Conservation (phyloP, 129 eudicot species). For the Glebionis coronaria region DNA sequence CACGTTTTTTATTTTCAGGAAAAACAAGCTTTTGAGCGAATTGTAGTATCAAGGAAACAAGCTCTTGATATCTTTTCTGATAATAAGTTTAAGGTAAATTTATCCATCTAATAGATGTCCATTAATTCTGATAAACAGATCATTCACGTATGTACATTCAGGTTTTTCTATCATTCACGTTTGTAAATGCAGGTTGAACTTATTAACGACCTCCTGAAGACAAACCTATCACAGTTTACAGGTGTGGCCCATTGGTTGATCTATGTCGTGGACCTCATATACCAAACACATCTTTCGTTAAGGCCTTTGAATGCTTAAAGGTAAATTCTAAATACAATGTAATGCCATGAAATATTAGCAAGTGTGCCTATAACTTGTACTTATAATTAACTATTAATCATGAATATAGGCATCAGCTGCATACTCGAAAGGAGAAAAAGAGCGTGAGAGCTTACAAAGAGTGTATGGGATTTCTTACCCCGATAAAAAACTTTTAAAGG, state of each 20-base stretch:
- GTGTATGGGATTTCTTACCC: slow-evolving; percentile 97
- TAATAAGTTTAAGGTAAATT: slow-evolving; percentile 73
- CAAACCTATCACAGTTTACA: slow-evolving; percentile 88
- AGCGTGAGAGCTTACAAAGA: slow-evolving; percentile 97
- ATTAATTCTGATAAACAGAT: neutral
- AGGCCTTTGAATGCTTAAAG: slow-evolving; percentile 83
- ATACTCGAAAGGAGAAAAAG: slow-evolving; percentile 90
- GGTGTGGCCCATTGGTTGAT: slow-evolving; percentile 98
- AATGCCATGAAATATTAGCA: neutral
- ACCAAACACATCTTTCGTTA: slow-evolving; percentile 87
- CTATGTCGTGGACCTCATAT: slow-evolving; percentile 99
- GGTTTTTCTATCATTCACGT: no score
- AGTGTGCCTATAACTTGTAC: slow-evolving; percentile 8
- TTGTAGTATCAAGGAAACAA: slow-evolving; percentile 86
- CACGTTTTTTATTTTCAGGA: slow-evolving; percentile 46
- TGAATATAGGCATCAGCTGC: slow-evolving; percentile 87
- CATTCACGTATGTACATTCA: neutral
- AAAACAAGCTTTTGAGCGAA: slow-evolving; percentile 84
- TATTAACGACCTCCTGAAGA: slow-evolving; percentile 88
- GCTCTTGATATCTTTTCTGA: slow-evolving; percentile 93
- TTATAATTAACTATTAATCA: neutral
- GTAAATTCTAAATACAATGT: slow-evolving; percentile 28
- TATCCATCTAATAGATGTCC: neutral
- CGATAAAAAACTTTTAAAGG: slow-evolving; percentile 36
- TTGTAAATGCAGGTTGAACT: slow-evolving; percentile 65